Conservation (phyloP, 208 protist species). For the Trypanosoma grayi region DNA sequence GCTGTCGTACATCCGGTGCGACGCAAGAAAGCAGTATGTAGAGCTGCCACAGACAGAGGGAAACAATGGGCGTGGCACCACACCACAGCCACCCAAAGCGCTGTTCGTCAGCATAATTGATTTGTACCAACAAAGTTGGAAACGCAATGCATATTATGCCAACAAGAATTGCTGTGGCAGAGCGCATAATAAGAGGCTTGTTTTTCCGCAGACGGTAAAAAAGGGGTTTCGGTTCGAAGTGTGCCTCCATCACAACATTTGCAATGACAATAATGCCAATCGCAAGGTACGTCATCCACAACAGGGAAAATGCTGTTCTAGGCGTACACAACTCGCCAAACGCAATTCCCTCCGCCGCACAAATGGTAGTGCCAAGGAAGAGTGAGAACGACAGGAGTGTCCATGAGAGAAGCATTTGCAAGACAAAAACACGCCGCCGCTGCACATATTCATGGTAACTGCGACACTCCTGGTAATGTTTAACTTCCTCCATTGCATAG, state of each 20-base stretch:
- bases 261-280: constrained; percentile 64
- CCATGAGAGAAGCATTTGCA: constrained; percentile 67
- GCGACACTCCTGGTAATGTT: constrained; percentile 45
- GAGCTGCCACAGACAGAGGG: constrained; percentile 71
- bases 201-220: constrained; percentile 60
- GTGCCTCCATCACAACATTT: constrained; percentile 75
- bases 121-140: constrained; percentile 63
- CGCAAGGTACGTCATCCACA: constrained; percentile 66
- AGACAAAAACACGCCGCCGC: constrained; percentile 54
- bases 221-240: constrained; percentile 79
- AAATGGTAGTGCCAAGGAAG: constrained; percentile 50
- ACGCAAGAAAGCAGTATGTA: constrained; percentile 56
- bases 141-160: constrained; percentile 54
- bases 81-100: constrained; percentile 80
- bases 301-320: constrained; percentile 37
- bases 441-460: constrained; percentile 74
- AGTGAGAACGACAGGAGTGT: constrained; percentile 57
- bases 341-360: constrained; percentile 40
- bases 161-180: constrained; percentile 47
- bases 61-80: constrained; percentile 55
- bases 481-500: constrained; percentile 52
- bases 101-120: constrained; percentile 46
- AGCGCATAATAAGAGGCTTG: constrained; percentile 54
- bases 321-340: constrained; percentile 29
- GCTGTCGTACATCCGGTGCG: constrained; percentile 44